Evolutionary conservation across 495 filamentous ascomycete genomes (phyloP), one percentile per base, ranked within the genome.

Genomic region (Aspergillus heteromorphus): DNA sequence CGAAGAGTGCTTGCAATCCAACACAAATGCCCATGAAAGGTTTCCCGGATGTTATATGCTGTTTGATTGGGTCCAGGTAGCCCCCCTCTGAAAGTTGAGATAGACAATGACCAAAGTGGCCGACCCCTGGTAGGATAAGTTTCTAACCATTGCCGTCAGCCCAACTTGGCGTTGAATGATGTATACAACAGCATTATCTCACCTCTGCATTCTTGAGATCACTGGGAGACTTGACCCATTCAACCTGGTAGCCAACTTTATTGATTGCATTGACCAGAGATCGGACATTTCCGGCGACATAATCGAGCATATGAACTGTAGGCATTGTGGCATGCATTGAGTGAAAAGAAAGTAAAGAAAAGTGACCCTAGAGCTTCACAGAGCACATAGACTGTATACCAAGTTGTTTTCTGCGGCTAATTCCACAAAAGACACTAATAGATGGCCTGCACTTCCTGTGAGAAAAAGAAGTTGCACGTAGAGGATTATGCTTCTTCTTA

Each of bases 11-110:
- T 65, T 98, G 93, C 6, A 97, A 68, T 0, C 93, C 93, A 51
- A 98, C 93, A 65, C 93, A 98, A 49, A 98, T 96, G 4, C 89
- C 93, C 87, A 98, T 92, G 66, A 98, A 98, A 2, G 91, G 92
- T 66, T 96, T 97, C 7, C 90, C 91, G 10, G 87, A 80, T 34
- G 84, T 77, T 59, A 97, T 89, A 71, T 95, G 89, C 52, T 81
- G 73, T 58, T 78, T 83, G 34, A 97, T 83, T 4, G 91, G 87
- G 51, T 86, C 84, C 43, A 91, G 68, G 69, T 89, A 97, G 49
- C 88, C 90, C 25, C 89, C 87, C 17, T 79, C 75, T 9, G 85
- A 76, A 49, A 97, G 81, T 63, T 93, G 88, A 23, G 83, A 82
- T 55, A 97, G 81, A 66, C 93, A 98, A 75, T 97, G 90, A 48